Evolutionary conservation across 2,329 filamentous ascomycete species (phyloP), one percentile per base, ranked within the genome.

Genomic region (Talaromyces sp.): DNA sequence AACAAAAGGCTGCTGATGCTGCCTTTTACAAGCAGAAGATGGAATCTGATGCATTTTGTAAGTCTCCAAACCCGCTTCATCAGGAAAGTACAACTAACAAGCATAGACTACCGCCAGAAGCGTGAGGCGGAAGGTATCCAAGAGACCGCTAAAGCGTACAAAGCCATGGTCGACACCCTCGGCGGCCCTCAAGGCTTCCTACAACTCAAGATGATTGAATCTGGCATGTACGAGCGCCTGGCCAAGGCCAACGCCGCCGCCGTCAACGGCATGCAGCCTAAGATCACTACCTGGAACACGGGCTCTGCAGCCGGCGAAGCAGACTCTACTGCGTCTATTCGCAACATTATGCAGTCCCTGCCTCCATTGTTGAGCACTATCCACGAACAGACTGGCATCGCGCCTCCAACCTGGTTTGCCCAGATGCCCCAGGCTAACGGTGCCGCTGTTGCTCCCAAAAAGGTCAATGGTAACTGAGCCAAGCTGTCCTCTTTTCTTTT

Each of bases 261-360:
- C 35, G 85, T 96, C 72, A 82, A 85, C 58, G 91, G 91, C 28
- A 78, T 96, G 67, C 85, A 92, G 74, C 92, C 92, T 67, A 96
- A 96, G 87, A 95, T 96, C 79, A 92, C 88, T 66, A 87, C 93
- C 28, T 96, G 91, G 92, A 95, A 91, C 73, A 96, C 91, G 12
- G 63, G 48, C 21, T 55, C 73, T 21, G 79, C 76, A n/a, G 78
- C 72, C 46, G 77, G 75, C 28, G 75, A 75, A 44, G 79, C 84
- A 61, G 87, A 90, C 63, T 75, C 82, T 8, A 79, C 82, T 25
- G 84, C 84, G 1, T 83, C 88, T 3, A 88, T 95, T 77, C 83
- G 90, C 67, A 93, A 93, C 68, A 83, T 96, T 40, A 93, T 95
- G 79, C 91, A 95, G 81, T 89, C 87, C 73, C 80, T 96, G 65